Evolutionary conservation across 2,329 filamentous ascomycete species (phyloP).

Genomic region (Botryotinia narcissicola): DNA sequence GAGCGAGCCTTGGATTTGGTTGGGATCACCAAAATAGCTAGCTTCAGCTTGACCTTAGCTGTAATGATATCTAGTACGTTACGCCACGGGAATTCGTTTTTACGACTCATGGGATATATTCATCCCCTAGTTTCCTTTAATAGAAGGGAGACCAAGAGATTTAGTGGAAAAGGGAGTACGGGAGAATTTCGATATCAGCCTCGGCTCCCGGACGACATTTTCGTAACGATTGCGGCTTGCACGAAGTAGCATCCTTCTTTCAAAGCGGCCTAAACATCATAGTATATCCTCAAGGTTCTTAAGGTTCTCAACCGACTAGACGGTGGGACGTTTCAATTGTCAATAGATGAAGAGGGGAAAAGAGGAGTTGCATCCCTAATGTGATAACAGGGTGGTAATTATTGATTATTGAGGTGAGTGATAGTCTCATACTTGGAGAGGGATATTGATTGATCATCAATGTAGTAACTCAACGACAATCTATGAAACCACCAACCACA

Average conservation of each 20-base stretch:
- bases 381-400: background rate
- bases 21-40: background rate
- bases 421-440: background rate
- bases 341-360: background rate
- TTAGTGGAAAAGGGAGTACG: background rate
- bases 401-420: background rate
- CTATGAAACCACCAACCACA: background rate
- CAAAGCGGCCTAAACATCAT: background rate
- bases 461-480: background rate
- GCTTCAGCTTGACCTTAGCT: background rate
- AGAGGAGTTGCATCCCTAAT: background rate
- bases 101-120: background rate
- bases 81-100: background rate
- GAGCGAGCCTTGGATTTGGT: background rate
- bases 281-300: background rate
- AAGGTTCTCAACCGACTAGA: background rate
- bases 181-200: background rate
- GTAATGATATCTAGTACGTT: background rate
- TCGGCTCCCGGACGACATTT: constrained; percentile 1
- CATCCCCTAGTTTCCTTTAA: background rate
- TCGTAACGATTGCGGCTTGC: background rate
- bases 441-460: background rate
- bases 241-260: background rate
- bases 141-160: background rate
- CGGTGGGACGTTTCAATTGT: background rate